A percentile compares a stretch with the other conserved stretches of the same genome.
These are phyloP conservation scores for Pseudogymnoascus sp. DNA, from an alignment of 2,329 filamentous ascomycete species.

Conservation along the genomic window DNA sequence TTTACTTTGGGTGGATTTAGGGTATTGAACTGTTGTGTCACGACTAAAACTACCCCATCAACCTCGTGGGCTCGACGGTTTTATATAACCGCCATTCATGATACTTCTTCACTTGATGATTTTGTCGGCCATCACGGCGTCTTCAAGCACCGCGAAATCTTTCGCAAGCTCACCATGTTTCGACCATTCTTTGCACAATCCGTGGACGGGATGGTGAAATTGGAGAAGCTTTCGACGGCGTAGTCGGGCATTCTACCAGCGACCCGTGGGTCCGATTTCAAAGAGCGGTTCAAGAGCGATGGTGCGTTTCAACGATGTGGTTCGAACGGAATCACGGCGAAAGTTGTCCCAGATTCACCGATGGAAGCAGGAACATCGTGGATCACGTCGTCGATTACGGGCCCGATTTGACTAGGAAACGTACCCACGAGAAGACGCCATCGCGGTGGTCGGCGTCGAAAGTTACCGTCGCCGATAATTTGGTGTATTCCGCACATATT, in stretches of 20 bases:
- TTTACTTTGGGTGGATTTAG: not conserved
- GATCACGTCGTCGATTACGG: slow-evolving; percentile 10
- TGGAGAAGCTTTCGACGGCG: not conserved
- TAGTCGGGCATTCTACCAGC: not conserved
- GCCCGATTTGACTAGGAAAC: not conserved
- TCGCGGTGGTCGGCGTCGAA: slow-evolving; percentile 2
- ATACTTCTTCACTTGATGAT: not conserved
- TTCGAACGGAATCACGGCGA: slow-evolving; percentile 5
- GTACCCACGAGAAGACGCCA: not conserved
- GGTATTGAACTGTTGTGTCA: slow-evolving; percentile 7
- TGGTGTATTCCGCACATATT: not conserved
- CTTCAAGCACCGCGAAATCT: slow-evolving; percentile 1
- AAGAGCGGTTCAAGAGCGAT: not conserved
- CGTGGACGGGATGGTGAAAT: not conserved
- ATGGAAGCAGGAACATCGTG: not conserved
- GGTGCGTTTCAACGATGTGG: not conserved
- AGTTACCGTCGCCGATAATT: not conserved
- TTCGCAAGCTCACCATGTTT: slow-evolving; percentile 2
- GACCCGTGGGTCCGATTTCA: not conserved
- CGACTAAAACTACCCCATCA: not conserved
- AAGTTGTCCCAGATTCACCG: not conserved
- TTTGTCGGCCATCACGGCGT: slow-evolving; percentile 1
- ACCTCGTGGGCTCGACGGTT: not conserved
- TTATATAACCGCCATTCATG: not conserved
- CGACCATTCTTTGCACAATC: not conserved